These are phyloP conservation scores for Panicum miliaceum DNA, from an alignment of 176 grass and related monocot species.

Conservation along the genomic window DNA sequence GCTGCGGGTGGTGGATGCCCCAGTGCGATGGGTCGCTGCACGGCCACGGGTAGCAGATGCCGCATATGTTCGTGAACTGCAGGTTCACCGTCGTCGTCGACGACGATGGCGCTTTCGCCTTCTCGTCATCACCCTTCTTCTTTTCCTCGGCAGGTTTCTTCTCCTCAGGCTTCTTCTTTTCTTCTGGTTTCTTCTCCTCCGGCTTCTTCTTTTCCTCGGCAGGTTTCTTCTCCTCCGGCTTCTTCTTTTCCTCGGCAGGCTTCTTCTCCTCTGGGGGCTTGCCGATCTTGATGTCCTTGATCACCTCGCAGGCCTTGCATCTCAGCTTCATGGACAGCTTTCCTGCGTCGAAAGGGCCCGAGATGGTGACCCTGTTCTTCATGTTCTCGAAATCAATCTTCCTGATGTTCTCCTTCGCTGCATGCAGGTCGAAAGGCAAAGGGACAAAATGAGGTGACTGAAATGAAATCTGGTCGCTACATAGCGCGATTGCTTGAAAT, in stretches of 20 bases:
- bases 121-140: neutral
- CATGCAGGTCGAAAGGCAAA: neutral
- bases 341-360: constrained; percentile 36
- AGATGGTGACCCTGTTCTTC: constrained; percentile 41
- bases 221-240: neutral
- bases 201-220: neutral
- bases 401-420: constrained; percentile 50
- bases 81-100: constrained; percentile 49
- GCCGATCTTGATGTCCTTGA: constrained; percentile 47
- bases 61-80: constrained; percentile 38
- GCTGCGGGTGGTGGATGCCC: constrained; percentile 1
- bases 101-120: neutral
- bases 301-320: constrained; percentile 53
- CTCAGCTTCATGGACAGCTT: constrained; percentile 42
- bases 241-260: neutral
- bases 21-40: constrained; percentile 51
- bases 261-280: neutral
- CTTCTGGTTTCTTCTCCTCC: neutral
- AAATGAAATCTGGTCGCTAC: too few species aligned
- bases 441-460: too few species aligned
- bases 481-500: neutral
- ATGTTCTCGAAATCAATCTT: constrained; percentile 31
- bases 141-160: neutral
- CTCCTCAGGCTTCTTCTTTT: neutral
- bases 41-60: constrained; percentile 59